Base-by-base conservation (phyloP, 208 protist species). In the Crithidia expoeki region DNA sequence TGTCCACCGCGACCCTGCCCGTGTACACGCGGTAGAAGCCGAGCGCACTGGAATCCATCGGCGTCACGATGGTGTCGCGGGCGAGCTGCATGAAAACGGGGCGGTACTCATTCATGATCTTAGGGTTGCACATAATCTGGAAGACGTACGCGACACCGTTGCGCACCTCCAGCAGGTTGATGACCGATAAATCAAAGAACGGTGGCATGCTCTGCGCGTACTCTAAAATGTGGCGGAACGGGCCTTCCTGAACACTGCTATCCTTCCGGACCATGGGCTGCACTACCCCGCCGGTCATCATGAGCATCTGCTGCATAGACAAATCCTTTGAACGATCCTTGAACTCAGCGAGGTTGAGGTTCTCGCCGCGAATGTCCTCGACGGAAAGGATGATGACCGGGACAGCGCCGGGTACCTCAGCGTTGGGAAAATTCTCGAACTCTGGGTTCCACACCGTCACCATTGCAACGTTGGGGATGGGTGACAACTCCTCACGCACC, bases 391-490 rank as follows among this genome's bases (percentile, higher is more conserved):
- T 76, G 65, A 94, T 88, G 27, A 88, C 76, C 0, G 89, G 89
- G 12, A 90, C 81, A 3, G 69, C 56, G 11, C 86, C 84, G 10
- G 84, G 76, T 49, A 81, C 64, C 36, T 81, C 77, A 47, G 66
- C 68, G 56, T 65, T 76, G 27, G 74, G 70, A 27, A 71, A 75
- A 46, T 75, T 79, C 55, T 78, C 74, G 42, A 89, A 86, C 38
- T 84, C 82, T 1, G 85, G 74, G 64, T 94, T 92, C 78, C 73
- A 87, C 21, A 94, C 69, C 10, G 86, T 83, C 17, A 94, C 55
- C 81, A 94, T 92, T n/a, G 82, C 85, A 42, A 94, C 81, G 74
- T 92, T 92, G 2, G 89, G 89, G 23, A 90, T 72, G 2, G 89
- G 89, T 1, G 89, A 89, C 12, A 89, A 61, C 60, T 94, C 89